phyloP scores from a whole-genome alignment of 169 alveolate genomes.

The Toxoplasma gondii region DNA sequence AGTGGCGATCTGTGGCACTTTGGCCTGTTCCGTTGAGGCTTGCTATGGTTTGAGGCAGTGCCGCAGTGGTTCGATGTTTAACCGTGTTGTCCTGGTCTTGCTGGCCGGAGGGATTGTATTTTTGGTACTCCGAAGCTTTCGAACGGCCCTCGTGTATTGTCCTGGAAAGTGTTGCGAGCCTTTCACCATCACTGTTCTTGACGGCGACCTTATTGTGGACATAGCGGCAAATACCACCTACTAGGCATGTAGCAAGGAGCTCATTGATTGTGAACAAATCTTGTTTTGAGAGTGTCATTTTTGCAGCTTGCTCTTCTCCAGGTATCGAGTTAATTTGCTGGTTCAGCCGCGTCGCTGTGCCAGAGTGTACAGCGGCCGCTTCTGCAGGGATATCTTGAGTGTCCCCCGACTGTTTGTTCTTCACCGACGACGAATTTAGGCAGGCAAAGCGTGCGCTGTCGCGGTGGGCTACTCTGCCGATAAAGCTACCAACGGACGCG shows the following conservation, averaged over 20 bases:
- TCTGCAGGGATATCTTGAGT: neutral
- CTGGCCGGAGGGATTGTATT: neutral
- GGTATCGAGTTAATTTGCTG: neutral
- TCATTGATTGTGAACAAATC: conserved; percentile 50
- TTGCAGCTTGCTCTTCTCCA: neutral
- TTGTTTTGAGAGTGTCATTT: neutral
- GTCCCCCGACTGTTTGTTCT: too few species aligned
- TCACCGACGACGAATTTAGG: too few species aligned
- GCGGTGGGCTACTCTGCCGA: neutral
- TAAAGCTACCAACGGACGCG: neutral
- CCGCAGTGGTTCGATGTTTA: neutral
- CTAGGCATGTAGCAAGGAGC: conserved; percentile 55
- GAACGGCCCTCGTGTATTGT: neutral
- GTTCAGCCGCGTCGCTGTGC: neutral
- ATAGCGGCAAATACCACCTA: conserved; percentile 58
- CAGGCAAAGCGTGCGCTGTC: too few species aligned
- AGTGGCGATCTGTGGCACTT: neutral
- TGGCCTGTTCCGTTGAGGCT: neutral
- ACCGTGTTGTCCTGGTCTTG: neutral
- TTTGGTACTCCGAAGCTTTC: too few species aligned
- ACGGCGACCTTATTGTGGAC: neutral
- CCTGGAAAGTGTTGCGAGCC: neutral
- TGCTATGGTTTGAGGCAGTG: neutral
- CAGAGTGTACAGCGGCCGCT: neutral
- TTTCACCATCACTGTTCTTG: neutral